Base-by-base conservation (phyloP, 345 rosid species). In the Passiflora organensis region DNA sequence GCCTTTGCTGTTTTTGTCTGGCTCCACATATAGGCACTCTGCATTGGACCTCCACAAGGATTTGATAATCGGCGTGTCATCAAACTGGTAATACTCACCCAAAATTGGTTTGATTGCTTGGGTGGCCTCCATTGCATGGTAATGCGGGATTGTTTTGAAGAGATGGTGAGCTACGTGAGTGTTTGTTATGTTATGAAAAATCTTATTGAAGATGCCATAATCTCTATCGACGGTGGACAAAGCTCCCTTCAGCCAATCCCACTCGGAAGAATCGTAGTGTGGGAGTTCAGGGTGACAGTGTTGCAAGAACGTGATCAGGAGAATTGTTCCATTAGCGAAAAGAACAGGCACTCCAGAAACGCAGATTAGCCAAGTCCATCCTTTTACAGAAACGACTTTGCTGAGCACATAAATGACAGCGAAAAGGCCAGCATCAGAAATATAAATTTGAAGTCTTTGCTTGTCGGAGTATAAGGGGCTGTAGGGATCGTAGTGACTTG, bases 401-500 rank as follows among this genome's bases (percentile, higher is more conserved):
- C 11, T 21, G 46, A 63, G 60, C 16, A 10, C 36, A 46, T 4
- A 63, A 24, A 17, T 11, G 2, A 37, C 11, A 10, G 53, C 28
- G 2, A 63, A 28, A 6, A 63, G 37, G 6, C 45, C 52, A 0
- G 59, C 34, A 36, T 63, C 67, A 10, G 60, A 53, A 4, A 63
- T 44, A 46, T 19, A 53, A 10, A 64, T 16, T 1, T 55, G 51
- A 25, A 64, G 39, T 10, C 69, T 56, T 34, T 56, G 62, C 12
- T 32, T 24, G 14, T 54, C 48, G 6, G 55, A 22, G 39, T 47
- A 64, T n/a, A 56, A 55, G 41, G 62, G 62, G 32, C 62, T 46
- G 20, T 56, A 39, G 15, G 82, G 80, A 55, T 80, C 64, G 17
- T 28, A 80, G 47, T 80, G 82, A 65, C 80, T 70, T 0, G 85